Conservation (phyloP, 1,139 yeast species). For the Hyphopichia khmerensis region DNA sequence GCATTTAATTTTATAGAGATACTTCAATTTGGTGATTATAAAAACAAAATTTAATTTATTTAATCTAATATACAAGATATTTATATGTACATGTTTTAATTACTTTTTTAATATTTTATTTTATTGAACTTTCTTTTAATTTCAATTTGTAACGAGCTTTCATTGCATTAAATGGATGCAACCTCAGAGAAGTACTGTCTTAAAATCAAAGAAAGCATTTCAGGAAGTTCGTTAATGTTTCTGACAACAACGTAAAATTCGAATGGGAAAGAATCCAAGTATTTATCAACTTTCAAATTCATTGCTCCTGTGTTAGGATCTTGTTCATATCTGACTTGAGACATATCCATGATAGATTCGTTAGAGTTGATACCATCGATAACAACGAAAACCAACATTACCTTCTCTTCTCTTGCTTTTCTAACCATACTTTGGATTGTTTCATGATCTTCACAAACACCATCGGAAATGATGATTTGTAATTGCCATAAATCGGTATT, state of each 20-base stretch:
- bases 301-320: constrained; percentile 70
- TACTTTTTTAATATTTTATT: not conserved
- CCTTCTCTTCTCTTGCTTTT: constrained; percentile 85
- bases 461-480: constrained; percentile 90
- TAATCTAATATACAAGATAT: constrained; percentile 1
- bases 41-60: not conserved
- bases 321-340: constrained; percentile 75
- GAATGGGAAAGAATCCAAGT: constrained; percentile 93
- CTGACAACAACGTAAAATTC: constrained; percentile 94
- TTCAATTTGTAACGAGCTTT: constrained; percentile 1
- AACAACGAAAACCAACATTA: constrained; percentile 93
- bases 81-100: not conserved
- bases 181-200: constrained; percentile 87
- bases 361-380: constrained; percentile 84
- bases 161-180: constrained; percentile 28
- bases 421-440: constrained; percentile 80
- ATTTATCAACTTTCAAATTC: constrained; percentile 75
- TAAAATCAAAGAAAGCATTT: constrained; percentile 82
- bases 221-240: constrained; percentile 85
- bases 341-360: constrained; percentile 92
- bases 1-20: no score
- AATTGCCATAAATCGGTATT: constrained; percentile 85
- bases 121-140: not conserved
- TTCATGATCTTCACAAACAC: constrained; percentile 94
- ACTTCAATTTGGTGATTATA: not conserved